A percentile compares a stretch with the other conserved stretches of the same genome.
Conservation (phyloP, 306 rosid genomes). For the Glycine soja region DNA sequence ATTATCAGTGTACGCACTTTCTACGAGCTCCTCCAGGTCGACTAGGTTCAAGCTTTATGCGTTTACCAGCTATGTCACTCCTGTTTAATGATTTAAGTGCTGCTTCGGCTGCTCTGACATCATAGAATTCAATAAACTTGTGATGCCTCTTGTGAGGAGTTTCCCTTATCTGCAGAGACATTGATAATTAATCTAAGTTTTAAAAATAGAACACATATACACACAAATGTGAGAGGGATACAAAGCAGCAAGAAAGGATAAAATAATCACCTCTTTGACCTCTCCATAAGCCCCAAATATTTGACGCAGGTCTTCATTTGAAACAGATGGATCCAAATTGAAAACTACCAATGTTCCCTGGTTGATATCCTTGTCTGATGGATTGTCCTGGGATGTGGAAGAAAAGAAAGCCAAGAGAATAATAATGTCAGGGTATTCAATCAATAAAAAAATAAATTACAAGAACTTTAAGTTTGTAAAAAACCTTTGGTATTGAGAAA, state of each 20-base stretch:
- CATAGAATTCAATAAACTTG: conserved; percentile 95
- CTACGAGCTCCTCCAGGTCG: conserved; percentile 99
- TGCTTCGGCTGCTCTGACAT: conserved; percentile 95
- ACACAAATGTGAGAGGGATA: neutral
- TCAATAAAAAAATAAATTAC: conserved; percentile 21
- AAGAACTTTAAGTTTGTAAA: conserved; percentile 15
- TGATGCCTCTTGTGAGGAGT: conserved; percentile 99
- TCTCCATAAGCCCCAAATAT: conserved; percentile 98
- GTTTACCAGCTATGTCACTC: conserved; percentile 98
- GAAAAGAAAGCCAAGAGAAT: conserved; percentile 32
- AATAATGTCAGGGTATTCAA: conserved; percentile 29
- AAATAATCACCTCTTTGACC: conserved; percentile 89
- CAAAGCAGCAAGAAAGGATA: conserved; percentile 5
- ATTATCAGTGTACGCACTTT: conserved; percentile 65
- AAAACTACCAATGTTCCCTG: conserved; percentile 98
- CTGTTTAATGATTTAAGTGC: conserved; percentile 93
- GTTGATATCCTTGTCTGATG: conserved; percentile 97
- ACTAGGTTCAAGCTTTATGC: conserved; percentile 98
- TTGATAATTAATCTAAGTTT: conserved; percentile 24
- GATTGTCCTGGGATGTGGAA: conserved; percentile 75
- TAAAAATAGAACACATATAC: neutral
- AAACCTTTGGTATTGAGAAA: conserved; percentile 97
- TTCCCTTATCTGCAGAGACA: conserved; percentile 85
- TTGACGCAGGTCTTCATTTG: conserved; percentile 95
- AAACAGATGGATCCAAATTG: conserved; percentile 95